Base-by-base conservation (phyloP, 2,329 filamentous ascomycete species). In the Fusarium stilboides region DNA sequence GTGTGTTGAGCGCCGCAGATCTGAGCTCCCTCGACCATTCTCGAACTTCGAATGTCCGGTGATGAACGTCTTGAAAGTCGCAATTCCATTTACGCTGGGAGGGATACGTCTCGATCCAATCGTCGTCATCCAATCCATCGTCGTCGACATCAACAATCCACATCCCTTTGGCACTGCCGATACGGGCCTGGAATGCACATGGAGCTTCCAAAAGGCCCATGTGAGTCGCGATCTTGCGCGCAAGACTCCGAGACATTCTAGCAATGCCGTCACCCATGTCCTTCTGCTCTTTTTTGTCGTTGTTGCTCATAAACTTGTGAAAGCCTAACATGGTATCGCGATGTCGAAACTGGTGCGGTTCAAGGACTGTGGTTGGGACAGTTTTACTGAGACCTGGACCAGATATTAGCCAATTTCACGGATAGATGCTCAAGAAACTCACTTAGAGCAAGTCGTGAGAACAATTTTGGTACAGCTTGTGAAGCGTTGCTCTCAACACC, bases 131-230 rank as follows among this genome's bases (percentile, higher is more conserved):
- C 0, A 77, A 77, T 0, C 67, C 69, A 2, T 78, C 74, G 26
- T 86, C 83, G 1, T 80, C 73, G 0, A 83, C 80, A 68, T 91
- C 89, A 7, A 91, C 77, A 46, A 91, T 84, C 92, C 92, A 94
- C 68, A 94, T 83, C 0, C 92, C 93, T 76, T 95, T 95, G 1
- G 91, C 91, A 19, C 90, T 88, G 12, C 88, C 91, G 36, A 94
- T 86, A 1, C 93, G 86, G 2, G 83, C 92, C 76, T 95, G 92
- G 45, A 91, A 89, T 0, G 85, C 89, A 34, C 87, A 87, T 0
- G 91, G 91, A 0, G 87, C 75, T n/a, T 86, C 82, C 0, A 75
- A 69, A 0, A 91, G 77, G 0, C 85, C 85, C 10, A 92, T 81
- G 0, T 65, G 64, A 1, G 82, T 74, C 26, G 85, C 83, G 7